Evolutionary conservation across 805 yeast species (phyloP), one percentile per base, ranked within the genome.

Genomic region (Hanseniaspora valbyensis): DNA sequence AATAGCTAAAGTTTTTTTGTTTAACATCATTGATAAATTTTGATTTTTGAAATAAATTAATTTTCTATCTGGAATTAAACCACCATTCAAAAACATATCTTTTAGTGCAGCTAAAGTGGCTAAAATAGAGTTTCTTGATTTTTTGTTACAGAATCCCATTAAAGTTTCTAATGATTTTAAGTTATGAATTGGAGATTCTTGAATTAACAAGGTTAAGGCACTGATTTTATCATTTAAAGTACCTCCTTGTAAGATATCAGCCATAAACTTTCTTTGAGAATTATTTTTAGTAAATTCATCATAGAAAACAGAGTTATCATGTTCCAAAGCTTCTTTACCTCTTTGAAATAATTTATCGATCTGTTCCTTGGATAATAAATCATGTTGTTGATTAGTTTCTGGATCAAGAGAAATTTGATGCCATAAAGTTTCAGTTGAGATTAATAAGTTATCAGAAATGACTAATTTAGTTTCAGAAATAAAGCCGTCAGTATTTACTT

Each of bases 151-250:
- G 69, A 81, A 84, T 4, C 77, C 74, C 54, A 84, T 63, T 55
- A 92, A 68, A 34, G 81, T 82, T 56, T 86, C 95, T 52, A 92
- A 70, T 0, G 95, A 86, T 63, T 86, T 84, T 48, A 81, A 61
- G 58, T 90, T 84, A 62, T 92, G 97, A 50, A 88, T 63, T 6
- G 98, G 98, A 2, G 96, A 89, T 68, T 92, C 97, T 63, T 92
- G 97, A 43, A 89, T 77, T 62, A 92, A 71, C 62, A 92, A 76
- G 0, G 98, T 90, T 61, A 92, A 73, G 0, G 98, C 96, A 43
- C 95, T 85, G 50, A 92, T 84, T 68, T 92, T 88, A 81, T 92
- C 98, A 59, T 80, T 82, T 58, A 90, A 73, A 0, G 98, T 92
- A 84, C 98, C 98, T 57, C 79, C 82, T 5, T 88, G 74, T 59